Evolutionary conservation across 495 filamentous ascomycete species (phyloP).

Genomic region (Filosporella fistucella): DNA sequence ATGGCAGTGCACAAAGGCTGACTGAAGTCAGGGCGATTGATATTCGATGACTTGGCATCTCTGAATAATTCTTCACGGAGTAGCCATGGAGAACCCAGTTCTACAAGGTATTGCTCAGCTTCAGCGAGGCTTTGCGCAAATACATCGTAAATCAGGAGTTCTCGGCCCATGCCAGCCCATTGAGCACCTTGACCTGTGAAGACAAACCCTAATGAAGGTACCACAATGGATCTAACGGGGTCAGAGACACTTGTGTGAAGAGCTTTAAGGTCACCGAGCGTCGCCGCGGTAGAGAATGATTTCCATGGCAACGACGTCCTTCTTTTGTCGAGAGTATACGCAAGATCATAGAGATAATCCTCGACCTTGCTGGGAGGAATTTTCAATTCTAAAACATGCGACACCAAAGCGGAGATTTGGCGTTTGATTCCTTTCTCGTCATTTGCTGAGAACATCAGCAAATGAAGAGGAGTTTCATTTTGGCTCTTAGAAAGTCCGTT

Average conservation of each 20-base stretch:
- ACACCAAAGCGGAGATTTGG: too few relatives aligned
- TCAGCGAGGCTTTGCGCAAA: neutral
- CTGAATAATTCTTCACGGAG: neutral
- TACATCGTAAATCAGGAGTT: neutral
- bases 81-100: neutral
- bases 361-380: neutral
- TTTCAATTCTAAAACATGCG: too few relatives aligned
- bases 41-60: neutral
- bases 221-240: too few relatives aligned
- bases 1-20: conserved; percentile 1
- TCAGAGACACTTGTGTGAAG: neutral
- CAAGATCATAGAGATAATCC: conserved; percentile 13
- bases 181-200: conserved; percentile 27
- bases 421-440: too few relatives aligned
- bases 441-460: too few relatives aligned
- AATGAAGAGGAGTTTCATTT: too few relatives aligned
- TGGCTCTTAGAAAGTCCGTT: too few relatives aligned
- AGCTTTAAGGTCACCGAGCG: neutral
- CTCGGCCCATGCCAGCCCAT: conserved; percentile 33
- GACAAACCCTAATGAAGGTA: neutral
- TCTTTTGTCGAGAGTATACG: conserved; percentile 36
- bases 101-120: neutral
- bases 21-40: neutral
- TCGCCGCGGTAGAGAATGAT: neutral
- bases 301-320: conserved; percentile 35